Percentiles rank a stretch among this genome's conserved stretches.
phyloP scores from a whole-genome alignment of 306 rosid species.

The Astragalus membranaceus region DNA sequence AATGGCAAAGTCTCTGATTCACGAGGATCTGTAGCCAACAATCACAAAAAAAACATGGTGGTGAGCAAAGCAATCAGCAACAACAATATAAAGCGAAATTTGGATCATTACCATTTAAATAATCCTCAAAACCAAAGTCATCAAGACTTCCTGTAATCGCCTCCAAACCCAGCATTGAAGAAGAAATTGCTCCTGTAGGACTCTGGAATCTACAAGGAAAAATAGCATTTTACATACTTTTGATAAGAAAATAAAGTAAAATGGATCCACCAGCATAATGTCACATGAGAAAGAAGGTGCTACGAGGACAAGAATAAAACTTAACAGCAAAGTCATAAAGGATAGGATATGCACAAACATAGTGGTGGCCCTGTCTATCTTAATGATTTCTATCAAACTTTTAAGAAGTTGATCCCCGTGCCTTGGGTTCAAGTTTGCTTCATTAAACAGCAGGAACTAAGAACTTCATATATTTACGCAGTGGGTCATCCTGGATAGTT shows the following conservation, averaged over 20 bases:
- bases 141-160: slow-evolving; percentile 61
- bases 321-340: not conserved
- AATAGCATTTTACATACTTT: not conserved
- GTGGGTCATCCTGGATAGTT: not conserved
- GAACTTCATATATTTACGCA: not conserved
- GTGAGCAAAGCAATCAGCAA: not conserved
- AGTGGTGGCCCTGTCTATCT: not conserved
- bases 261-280: not conserved
- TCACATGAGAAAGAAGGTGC: not conserved
- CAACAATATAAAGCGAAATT: not conserved
- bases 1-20: slow-evolving; percentile 72
- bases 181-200: slow-evolving; percentile 71
- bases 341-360: not conserved
- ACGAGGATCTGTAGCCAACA: slow-evolving; percentile 59
- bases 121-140: slow-evolving; percentile 69
- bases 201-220: slow-evolving; percentile 39
- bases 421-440: not conserved
- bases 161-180: slow-evolving; percentile 85
- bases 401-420: not conserved
- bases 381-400: not conserved
- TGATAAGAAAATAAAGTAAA: not conserved
- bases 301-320: not conserved
- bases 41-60: not conserved
- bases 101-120: slow-evolving; percentile 42
- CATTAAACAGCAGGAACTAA: not conserved